Evolutionary conservation across 1,284 basidiomycete genomes (phyloP), one percentile per base, ranked within the genome.

Genomic region (Exobasidium rhododendri): DNA sequence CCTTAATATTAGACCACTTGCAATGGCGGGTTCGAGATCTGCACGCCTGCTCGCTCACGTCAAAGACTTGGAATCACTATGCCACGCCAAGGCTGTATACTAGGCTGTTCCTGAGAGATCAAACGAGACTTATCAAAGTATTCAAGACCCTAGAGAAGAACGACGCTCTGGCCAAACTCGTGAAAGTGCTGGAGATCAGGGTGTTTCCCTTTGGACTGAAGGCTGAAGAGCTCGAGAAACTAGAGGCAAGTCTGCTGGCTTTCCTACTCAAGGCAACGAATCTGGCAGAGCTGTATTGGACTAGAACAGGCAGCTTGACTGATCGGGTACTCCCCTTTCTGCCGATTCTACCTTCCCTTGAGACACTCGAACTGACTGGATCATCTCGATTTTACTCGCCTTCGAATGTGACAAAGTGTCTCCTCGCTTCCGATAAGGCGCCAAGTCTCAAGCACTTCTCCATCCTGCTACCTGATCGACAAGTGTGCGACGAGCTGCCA

Each of bases 191-290:
- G n/a, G 70, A 78, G 35, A 58, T 78, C 13, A 65, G 75, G 11
- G 77, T 75, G 1, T 78, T 68, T 13, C 77, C 77, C 0, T 76
- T 78, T 44, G 75, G 73, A 10, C 61, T 77, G 40, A 62, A 63
- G 2, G 74, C 75, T 0, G 75, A 76, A 50, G 62, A 56, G 0
- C 63, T 78, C n/a, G 77, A 78, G 47, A 24, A 32, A 30, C 63
- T 78, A 17, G 77, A 78, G 58, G 46, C 61, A 11, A 61, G 67
- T 11, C 71, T 78, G 26, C 63, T 66, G 14, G 50, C 31, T 1
- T 60, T 68, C 0, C 65, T 78, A 43, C 28, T 46, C 20, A 46
- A 67, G 28, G 68, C 70, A 3, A 45, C 47, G 43, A 62, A 70
- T 29, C 59, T 78, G 7, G 59, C 64, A 20, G 65, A 64, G 45